Evolutionary conservation across 495 filamentous ascomycete species (phyloP).

Genomic region (Coniosporium apollinis): DNA sequence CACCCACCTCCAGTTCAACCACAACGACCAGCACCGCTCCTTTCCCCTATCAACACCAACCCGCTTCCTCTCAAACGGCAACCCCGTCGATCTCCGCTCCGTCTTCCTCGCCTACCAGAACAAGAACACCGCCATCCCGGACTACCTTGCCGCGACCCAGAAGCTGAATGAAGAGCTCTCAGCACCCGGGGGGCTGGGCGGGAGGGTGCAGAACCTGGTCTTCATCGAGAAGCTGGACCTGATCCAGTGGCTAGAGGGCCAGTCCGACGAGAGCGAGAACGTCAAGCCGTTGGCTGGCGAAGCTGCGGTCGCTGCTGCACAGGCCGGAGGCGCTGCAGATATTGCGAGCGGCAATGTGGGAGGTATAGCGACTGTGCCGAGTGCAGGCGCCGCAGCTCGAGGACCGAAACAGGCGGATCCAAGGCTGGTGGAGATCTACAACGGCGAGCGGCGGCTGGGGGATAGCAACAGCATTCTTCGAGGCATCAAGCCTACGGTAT

Average conservation of each 20-base stretch:
- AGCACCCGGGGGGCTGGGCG: conserved; percentile 33
- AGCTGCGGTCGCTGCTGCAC: conserved; percentile 31
- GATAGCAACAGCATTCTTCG: conserved; percentile 79
- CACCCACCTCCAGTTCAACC: conserved; percentile 63
- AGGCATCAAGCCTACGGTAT: conserved; percentile 78
- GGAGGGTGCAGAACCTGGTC: conserved; percentile 60
- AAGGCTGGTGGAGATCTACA: conserved; percentile 71
- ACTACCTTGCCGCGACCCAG: conserved; percentile 73
- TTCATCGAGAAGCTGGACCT: conserved; percentile 85
- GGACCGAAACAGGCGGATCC: conserved; percentile 53
- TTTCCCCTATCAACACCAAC: conserved; percentile 62
- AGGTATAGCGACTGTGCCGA: conserved; percentile 9
- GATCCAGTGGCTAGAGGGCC: conserved; percentile 80
- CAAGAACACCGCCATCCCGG: conserved; percentile 68
- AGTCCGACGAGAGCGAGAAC: conserved; percentile 74
- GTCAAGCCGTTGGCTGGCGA: conserved; percentile 67
- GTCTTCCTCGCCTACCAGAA: conserved; percentile 93
- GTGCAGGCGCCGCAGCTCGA: conserved; percentile 24
- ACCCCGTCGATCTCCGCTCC: conserved; percentile 71
- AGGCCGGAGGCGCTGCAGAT: conserved; percentile 29
- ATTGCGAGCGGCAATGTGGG: conserved; percentile 33
- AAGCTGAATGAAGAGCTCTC: conserved; percentile 65
- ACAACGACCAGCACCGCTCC: conserved; percentile 39
- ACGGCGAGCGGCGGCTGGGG: conserved; percentile 74
- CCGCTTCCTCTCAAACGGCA: conserved; percentile 60